Base-by-base conservation (phyloP, 176 grass and related monocot genomes). In the Aegilops tauschii region DNA sequence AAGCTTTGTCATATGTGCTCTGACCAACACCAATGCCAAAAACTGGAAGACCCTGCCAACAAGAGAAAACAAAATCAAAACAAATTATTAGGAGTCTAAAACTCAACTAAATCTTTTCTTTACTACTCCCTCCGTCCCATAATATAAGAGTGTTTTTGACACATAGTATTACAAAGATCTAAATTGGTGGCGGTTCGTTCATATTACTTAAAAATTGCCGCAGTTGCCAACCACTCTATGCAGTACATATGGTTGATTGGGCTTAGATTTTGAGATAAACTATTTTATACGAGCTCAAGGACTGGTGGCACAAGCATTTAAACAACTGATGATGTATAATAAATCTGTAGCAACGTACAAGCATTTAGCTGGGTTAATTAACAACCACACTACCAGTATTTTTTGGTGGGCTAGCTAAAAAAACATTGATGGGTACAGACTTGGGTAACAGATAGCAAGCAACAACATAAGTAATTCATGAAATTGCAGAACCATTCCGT, bases 1-100 rank as follows among this genome's bases (percentile, higher is more conserved):
- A 96, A 83, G 94, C 94, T 96, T 93, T 90, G 89, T 99, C 97
- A 67, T 89, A 93, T 70, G 94, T 90, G 69, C 94, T 99, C 73
- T 94, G 92, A 65, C 97, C 97, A 87, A 91, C 97, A 91, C 97
- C 94, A 81, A 99, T 87, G 82, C 85, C 94, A 93, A 94, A 99
- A 86, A 99, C 92, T 69, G 97, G 97, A 82, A 81, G 94, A 65
- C 97, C 97, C 97, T 99, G 87, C 44, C 49, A 85, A 72, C 36
- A 12, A 76, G 28, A 91, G 18, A 84, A 42, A 66, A 37, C 2
- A 56, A 61, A 67, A 73, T 13, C 54, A 23, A 74, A 78, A 61
- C 5, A 44, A 49, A 27, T 76, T 76, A 67, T 75, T 85, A 67
- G 12, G 76, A 76, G 27, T 25, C 45, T 56, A 16, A 25, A 83